Evolutionary conservation across 345 rosid species (phyloP), one percentile per base, ranked within the genome.

Genomic region (Aethionema arabicum): DNA sequence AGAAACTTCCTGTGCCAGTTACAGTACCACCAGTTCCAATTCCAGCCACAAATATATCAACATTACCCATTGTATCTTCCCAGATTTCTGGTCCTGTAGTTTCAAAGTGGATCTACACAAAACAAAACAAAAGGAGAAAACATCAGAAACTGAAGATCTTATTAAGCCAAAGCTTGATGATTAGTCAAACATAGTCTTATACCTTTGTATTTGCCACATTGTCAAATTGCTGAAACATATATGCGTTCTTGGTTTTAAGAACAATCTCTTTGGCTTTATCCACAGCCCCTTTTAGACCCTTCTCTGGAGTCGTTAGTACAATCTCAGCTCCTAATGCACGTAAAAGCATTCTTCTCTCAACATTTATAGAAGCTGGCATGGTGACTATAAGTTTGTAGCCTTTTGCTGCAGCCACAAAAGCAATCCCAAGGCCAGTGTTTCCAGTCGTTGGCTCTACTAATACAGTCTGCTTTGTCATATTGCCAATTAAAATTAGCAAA

Each of bases 1-100:
- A 77, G 83, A 79, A 92, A 44, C 83, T 64, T 44, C 96, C 96
- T 39, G 93, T 80, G 52, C 96, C 98, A 0, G 88, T 82, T 48
- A 92, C 69, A 52, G 96, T 92, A 65, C 96, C 95, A 59, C 98
- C 98, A 49, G 96, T 87, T 66, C 96, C 98, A 58, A 92, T 82
- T 57, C 84, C 98, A 52, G 98, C 86, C 72, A 87, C 82, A 54
- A 92, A 75, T 41, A 89, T 72, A 72, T 87, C 91, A 3, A 89
- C 90, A 56, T 71, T 71, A 38, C 70, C 75, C 70, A 65, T 58
- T 47, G 98, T 89, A 76, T 89, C 98, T 66, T 83, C 86, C 98
- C 95, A 92, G 29, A 92, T 87, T 73, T 92, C 98, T 44, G 95
- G 96, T 63, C 98, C 96, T 16, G 96, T 92, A 52, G 89, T 86